Percentiles rank a stretch among this genome's conserved stretches.
These are phyloP conservation scores for Tricholoma flavovirens DNA, from an alignment of 768 basidiomycete species.

Conservation along the genomic window DNA sequence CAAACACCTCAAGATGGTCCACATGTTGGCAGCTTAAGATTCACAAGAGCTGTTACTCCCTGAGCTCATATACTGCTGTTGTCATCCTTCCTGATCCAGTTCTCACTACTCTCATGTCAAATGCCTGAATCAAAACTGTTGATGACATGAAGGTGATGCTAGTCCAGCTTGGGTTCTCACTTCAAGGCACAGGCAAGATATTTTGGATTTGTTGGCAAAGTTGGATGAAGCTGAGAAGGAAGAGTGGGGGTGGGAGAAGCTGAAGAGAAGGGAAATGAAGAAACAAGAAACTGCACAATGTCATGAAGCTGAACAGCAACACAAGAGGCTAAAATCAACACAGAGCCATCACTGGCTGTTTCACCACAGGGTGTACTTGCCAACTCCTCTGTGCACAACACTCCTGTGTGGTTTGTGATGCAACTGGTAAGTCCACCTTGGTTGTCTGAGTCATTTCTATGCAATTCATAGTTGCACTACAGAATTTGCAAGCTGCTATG, in stretches of 20 bases:
- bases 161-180: slow-evolving; percentile 10
- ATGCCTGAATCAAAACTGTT: slow-evolving; percentile 9
- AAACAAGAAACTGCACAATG: not conserved
- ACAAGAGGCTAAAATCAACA: not conserved
- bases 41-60: slow-evolving; percentile 3
- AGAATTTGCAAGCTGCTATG: not conserved
- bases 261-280: not conserved
- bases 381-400: not conserved
- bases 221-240: slow-evolving; percentile 1
- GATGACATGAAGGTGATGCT: slow-evolving; percentile 8
- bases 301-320: not conserved
- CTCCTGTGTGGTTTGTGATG: not conserved
- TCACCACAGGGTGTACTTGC: not conserved
- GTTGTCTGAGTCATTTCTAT: not conserved
- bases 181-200: slow-evolving; percentile 14
- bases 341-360: not conserved
- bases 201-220: slow-evolving; percentile 14
- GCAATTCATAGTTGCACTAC: not conserved
- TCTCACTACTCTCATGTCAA: slow-evolving; percentile 20
- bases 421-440: not conserved
- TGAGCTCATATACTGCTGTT: slow-evolving; percentile 8
- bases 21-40: slow-evolving; percentile 10
- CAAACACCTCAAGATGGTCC: slow-evolving; percentile 11
- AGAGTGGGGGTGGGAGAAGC: not conserved
- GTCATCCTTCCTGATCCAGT: slow-evolving; percentile 21